Evolutionary conservation across 331 rosid species (phyloP).

Genomic region (Malus hybrid): DNA sequence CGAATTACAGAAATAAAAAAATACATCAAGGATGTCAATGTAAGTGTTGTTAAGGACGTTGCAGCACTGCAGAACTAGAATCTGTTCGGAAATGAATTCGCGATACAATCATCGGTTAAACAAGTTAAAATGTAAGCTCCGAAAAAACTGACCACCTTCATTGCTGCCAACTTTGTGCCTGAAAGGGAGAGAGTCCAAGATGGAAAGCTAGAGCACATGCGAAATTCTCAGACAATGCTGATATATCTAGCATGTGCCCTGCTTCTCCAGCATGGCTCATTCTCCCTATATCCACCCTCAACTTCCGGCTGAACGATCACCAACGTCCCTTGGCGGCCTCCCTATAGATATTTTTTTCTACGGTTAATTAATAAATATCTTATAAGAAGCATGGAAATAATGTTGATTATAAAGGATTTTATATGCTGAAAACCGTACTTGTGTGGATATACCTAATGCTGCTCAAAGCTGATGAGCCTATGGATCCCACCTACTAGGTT

Average conservation of each 20-base stretch:
- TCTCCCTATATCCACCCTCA: constrained; percentile 14
- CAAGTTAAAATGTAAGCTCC: background rate
- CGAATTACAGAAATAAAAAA: background rate
- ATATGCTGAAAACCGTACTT: background rate
- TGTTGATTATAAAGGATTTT: constrained; percentile 14
- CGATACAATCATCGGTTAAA: background rate
- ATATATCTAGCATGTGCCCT: constrained; percentile 64
- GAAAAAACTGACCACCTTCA: background rate
- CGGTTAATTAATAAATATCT: background rate
- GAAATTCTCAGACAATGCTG: constrained; percentile 19
- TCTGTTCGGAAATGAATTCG: background rate
- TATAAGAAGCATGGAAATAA: background rate
- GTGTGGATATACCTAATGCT: background rate
- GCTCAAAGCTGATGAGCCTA: background rate
- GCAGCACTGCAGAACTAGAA: background rate
- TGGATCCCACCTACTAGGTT: constrained; percentile 7
- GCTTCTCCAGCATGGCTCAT: constrained; percentile 77
- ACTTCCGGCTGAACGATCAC: background rate
- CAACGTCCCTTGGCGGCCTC: background rate
- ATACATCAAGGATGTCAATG: background rate
- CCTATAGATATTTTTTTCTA: background rate
- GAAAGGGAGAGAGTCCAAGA: constrained; percentile 47
- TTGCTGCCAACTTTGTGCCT: background rate
- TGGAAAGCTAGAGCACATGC: constrained; percentile 58
- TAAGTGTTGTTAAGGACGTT: background rate